Evolutionary conservation across 164 flowering plant genomes (phyloP), one percentile per base, ranked within the genome.

Genomic region (Sedum album): DNA sequence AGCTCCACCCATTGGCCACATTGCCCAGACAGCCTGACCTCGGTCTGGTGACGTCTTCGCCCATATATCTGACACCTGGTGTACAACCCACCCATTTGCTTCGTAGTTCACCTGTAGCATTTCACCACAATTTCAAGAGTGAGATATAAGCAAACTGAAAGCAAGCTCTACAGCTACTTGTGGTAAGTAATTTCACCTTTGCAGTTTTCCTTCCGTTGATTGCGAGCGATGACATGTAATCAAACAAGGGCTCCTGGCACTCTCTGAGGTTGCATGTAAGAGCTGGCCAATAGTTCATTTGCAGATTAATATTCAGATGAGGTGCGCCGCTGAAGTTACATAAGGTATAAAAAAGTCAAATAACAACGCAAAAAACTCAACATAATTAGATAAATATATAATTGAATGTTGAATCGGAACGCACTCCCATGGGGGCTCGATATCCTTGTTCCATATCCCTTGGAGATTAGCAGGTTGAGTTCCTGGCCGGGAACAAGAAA

Each of bases 1-100:
- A 35, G 98, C 96, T 69, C 98, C 98, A 48, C 98, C 98, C 98
- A 94, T 91, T 67, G 85, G 97, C 98, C 98, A 94, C 57, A 94
- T 61, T 36, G 98, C 96, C 96, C 95, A 94, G 25, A 82, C 84
- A 55, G 94, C 87, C 49, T 84, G 74, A 55, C 95, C 95, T 66
- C 75, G 70, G 71, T 85, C 91, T 15, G 96, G 90, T 33, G 97
- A 89, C 76, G 97, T 83, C 82, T 91, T 94, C 35, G 90, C 96
- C 98, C 98, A 94, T 76, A 91, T 76, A 71, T 94, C 98, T 33
- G 95, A 84, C 30, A 84, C 87, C 64, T 94, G 97, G 82, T 94
- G 98, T 14, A 71, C 86, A 72, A 94, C 98, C 97, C 97, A 94
- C 61, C 98, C 98, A 73, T 78, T 82, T 55, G 90, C 79, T 78